Percentiles rank a stretch among this genome's conserved stretches.
These are phyloP conservation scores for Knufia petricola DNA, from an alignment of 2,329 filamentous ascomycete genomes.

Conservation along the genomic window DNA sequence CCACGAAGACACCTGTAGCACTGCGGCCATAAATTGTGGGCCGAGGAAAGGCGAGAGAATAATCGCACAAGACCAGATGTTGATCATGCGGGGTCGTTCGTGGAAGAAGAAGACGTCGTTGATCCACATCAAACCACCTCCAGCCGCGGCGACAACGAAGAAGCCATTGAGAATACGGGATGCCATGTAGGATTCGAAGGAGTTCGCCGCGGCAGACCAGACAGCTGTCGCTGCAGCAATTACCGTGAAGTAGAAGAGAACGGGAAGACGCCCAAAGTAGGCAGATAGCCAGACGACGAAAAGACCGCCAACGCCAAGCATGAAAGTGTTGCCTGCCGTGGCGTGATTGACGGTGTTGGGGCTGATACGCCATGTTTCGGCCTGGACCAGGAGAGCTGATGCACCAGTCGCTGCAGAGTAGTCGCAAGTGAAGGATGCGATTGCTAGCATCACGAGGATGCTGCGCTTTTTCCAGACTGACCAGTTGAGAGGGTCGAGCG, in stretches of 20 bases:
- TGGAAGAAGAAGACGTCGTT: conserved; percentile 55
- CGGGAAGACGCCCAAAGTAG: conserved; percentile 37
- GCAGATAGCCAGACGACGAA: conserved; percentile 33
- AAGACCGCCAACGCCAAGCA: conserved; percentile 35
- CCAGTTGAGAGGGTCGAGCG: conserved; percentile 49
- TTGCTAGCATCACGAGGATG: conserved; percentile 40
- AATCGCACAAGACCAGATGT: conserved; percentile 31
- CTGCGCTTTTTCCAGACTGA: conserved; percentile 39
- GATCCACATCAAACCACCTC: conserved; percentile 42
- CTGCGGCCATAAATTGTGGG: conserved; percentile 39
- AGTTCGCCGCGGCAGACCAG: conserved; percentile 38
- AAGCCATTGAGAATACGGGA: conserved; percentile 41
- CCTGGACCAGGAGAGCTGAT: conserved; percentile 37
- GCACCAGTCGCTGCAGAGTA: conserved; percentile 41
- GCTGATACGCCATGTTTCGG: conserved; percentile 40
- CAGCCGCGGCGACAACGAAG: conserved; percentile 35
- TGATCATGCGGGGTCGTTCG: conserved; percentile 35
- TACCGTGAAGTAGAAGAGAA: conserved; percentile 31
- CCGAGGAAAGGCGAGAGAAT: conserved; percentile 33
- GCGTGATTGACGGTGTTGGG: conserved; percentile 43
- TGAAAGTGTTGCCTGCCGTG: conserved; percentile 43
- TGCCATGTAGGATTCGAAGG: conserved; percentile 41
- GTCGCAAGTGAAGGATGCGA: conserved; percentile 41
- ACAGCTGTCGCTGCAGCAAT: conserved; percentile 25
- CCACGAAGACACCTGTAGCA: conserved; percentile 35